A percentile compares a stretch with the other conserved stretches of the same genome.
phyloP scores from a whole-genome alignment of 441 rosid genomes.

The Lepidium campestre region DNA sequence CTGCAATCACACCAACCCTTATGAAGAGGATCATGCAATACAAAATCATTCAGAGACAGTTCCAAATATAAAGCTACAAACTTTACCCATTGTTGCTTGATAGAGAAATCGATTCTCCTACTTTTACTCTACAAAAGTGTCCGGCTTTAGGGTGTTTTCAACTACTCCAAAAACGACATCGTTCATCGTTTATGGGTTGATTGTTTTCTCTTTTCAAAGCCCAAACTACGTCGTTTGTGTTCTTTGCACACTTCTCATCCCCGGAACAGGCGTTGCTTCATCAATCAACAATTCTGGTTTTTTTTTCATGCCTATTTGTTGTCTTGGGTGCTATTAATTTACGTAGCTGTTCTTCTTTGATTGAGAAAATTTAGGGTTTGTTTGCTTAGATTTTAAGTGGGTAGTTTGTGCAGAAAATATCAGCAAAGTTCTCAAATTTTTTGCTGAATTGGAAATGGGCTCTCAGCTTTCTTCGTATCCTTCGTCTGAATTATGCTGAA shows the following conservation, averaged over 20 bases:
- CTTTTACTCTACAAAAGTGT: background rate
- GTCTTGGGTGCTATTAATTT: no score
- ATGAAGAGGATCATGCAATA: background rate
- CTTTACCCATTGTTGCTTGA: conserved; percentile 29
- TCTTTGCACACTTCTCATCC: background rate
- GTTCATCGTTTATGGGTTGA: background rate
- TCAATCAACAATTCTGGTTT: background rate
- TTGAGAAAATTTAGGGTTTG: background rate
- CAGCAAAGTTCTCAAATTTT: background rate
- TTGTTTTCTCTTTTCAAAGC: background rate
- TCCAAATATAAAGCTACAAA: background rate
- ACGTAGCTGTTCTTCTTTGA: background rate
- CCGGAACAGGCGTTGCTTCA: background rate
- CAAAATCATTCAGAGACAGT: background rate
- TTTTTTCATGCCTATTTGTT: background rate
- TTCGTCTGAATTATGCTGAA: conserved; percentile 5
- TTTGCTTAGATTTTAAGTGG: conserved; percentile 3
- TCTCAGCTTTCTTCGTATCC: background rate
- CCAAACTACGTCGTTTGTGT: background rate
- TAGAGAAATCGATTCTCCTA: conserved; percentile 1
- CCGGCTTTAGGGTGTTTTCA: background rate
- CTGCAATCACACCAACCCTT: conserved; percentile 20
- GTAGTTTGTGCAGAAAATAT: background rate
- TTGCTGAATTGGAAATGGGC: background rate
- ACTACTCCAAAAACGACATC: background rate